Conservation (phyloP, 495 filamentous ascomycete species). For the Trichocladium uniseriatum region DNA sequence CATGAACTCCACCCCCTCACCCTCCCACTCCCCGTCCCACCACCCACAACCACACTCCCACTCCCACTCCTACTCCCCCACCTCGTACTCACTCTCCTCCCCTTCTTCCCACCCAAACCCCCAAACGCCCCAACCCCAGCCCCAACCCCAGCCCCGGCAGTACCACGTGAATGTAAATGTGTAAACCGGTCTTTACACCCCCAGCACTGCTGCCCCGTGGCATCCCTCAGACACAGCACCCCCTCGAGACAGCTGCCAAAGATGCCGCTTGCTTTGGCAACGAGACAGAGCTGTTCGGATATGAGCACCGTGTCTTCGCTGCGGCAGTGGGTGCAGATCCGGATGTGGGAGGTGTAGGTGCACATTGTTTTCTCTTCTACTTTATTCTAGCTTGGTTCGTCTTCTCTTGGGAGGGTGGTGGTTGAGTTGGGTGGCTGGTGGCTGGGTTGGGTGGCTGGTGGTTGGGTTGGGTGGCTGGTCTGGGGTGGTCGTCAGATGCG, state of each 20-base stretch:
- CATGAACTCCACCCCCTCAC: too few relatives aligned
- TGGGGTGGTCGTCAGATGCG: too few relatives aligned
- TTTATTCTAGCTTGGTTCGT: not conserved
- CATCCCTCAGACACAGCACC: slow-evolving; percentile 21
- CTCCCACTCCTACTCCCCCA: not conserved
- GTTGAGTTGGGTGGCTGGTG: not conserved
- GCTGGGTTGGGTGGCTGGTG: too few relatives aligned
- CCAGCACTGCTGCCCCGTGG: slow-evolving; percentile 32
- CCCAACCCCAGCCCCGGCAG: too few relatives aligned
- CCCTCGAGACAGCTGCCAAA: slow-evolving; percentile 34
- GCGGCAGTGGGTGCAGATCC: slow-evolving; percentile 29
- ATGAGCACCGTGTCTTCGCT: slow-evolving; percentile 36
- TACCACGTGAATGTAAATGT: not conserved
- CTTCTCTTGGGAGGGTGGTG: not conserved
- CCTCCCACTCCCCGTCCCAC: too few relatives aligned
- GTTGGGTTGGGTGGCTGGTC: too few relatives aligned
- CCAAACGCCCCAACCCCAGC: too few relatives aligned
- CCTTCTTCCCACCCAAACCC: too few relatives aligned
- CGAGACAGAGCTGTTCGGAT: slow-evolving; percentile 31
- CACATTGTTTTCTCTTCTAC: slow-evolving; percentile 25
- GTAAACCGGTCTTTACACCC: slow-evolving; percentile 25
- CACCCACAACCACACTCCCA: not conserved
- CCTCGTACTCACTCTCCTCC: too few relatives aligned
- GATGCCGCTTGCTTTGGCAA: slow-evolving; percentile 24
- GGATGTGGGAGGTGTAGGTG: slow-evolving; percentile 34